Base-by-base conservation (phyloP, 2,329 filamentous ascomycete genomes). In the Trichoderma sp. region DNA sequence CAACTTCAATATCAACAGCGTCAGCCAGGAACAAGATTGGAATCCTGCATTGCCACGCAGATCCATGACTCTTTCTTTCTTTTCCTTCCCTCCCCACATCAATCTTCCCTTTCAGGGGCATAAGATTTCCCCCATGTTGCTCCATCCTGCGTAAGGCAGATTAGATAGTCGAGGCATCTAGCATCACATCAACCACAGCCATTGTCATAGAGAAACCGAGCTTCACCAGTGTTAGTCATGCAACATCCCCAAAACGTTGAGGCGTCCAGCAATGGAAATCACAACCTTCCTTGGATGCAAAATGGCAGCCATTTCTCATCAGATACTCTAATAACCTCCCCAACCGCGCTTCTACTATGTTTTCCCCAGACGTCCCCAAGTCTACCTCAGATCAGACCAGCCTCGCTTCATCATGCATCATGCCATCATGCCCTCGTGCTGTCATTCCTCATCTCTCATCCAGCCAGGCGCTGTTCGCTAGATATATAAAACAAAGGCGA, bases 321-420 rank as follows among this genome's bases (percentile, higher is more conserved):
- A 56, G 56, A 43, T 63, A 48, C 50, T 63, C 61, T 63, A 45
- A 54, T 47, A 62, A n/a, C 48, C 41, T 54, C 59, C 45, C 41
- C 5, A 48, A 7, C 59, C 59, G 48, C 19, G 48, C 59, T 3
- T 62, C 59, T 62, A 62, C n/a, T 39, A 24, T 24, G 21, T 12
- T 24, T 50, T 14, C 15, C 14, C 34, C 14, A 39, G 59, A 51
- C 59, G 48, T 39, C 39, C 39, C n/a, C 39, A 54, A 39, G 48
- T 54, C 41, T 54, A 54, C 50, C 54, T 39, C 59, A 45, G 39
- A 51, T 15, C 45, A 21, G 9, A 44, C 41, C 44, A 51, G 15
- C 59, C 48, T 62, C 48, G 21, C 48, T 26, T 50, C 7, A 24
- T 24, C 21, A 24, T 34, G 26, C 43, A 12, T 60, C 57, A n/a